These are phyloP conservation scores for Naganishia kalamii DNA, from an alignment of 768 basidiomycete species.

Conservation along the genomic window DNA sequence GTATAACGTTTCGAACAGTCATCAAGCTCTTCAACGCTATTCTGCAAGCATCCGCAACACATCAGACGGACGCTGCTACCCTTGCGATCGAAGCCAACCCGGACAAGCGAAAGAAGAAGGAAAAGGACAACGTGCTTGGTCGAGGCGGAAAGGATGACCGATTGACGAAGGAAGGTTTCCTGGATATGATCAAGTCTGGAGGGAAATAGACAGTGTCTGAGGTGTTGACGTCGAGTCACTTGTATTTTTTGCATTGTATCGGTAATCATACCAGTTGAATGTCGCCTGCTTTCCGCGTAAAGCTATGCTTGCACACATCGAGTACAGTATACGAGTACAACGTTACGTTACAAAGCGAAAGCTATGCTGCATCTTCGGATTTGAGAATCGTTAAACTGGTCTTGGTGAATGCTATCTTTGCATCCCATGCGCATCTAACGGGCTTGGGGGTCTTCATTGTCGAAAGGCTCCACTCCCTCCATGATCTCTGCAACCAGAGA, in stretches of 20 bases:
- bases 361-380: neutral
- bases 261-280: neutral
- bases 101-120: slow-evolving; percentile 39
- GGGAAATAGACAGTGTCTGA: neutral
- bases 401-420: neutral
- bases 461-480: slow-evolving; percentile 45
- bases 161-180: slow-evolving; percentile 47
- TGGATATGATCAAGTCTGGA: slow-evolving; percentile 43
- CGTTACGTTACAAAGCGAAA: neutral
- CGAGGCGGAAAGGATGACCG: slow-evolving; percentile 41
- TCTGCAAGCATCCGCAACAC: slow-evolving; percentile 35
- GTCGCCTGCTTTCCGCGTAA: neutral
- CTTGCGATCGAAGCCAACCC: slow-evolving; percentile 34
- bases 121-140: slow-evolving; percentile 47
- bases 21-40: slow-evolving; percentile 49
- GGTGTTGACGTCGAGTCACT: neutral
- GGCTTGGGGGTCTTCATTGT: slow-evolving; percentile 24
- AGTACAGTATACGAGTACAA: neutral
- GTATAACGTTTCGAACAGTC: slow-evolving; percentile 27
- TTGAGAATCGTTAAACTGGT: neutral
- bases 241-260: slow-evolving; percentile 1
- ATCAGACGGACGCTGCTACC: slow-evolving; percentile 27
- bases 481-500: slow-evolving; percentile 81
- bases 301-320: neutral
- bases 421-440: too few relatives aligned